These are phyloP conservation scores for Pinus albicaulis DNA, from an alignment of 75 land plant genomes.

Conservation along the genomic window DNA sequence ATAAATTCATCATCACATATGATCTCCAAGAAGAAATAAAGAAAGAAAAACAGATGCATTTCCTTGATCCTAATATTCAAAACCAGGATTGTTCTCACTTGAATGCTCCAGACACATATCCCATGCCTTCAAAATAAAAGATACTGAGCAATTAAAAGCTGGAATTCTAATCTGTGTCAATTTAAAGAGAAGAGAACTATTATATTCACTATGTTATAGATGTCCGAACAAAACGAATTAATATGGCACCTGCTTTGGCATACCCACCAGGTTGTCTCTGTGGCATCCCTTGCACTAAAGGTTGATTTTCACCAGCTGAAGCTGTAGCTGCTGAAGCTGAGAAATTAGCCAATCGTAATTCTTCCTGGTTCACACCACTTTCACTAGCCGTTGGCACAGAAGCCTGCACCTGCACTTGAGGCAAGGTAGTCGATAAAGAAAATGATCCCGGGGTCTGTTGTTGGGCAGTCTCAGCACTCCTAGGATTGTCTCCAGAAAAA, in stretches of 20 bases:
- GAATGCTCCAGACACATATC: too few relatives aligned
- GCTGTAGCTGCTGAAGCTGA: neutral
- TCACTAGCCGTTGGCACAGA: neutral
- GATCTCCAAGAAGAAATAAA: neutral
- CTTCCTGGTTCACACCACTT: neutral
- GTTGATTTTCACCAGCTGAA: neutral
- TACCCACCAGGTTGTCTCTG: neutral
- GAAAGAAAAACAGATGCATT: neutral
- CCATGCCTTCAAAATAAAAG: too few relatives aligned
- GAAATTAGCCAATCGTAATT: neutral
- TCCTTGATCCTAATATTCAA: too few relatives aligned
- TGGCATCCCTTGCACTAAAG: neutral
- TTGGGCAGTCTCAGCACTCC: conserved; percentile 13
- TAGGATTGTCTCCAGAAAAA: conserved; percentile 9
- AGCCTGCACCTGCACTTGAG: conserved; percentile 10
- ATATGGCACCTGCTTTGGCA: neutral
- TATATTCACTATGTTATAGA: too few relatives aligned
- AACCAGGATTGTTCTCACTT: too few relatives aligned
- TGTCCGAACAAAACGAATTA: neutral
- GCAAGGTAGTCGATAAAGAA: neutral
- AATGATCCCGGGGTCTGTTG: conserved; percentile 6
- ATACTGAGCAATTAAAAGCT: neutral
- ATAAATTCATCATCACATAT: neutral
- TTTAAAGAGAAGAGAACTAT: neutral
- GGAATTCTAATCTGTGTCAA: neutral